These are phyloP conservation scores for Neostapfia colusana DNA, from an alignment of 176 grass and related monocot genomes.

Conservation along the genomic window DNA sequence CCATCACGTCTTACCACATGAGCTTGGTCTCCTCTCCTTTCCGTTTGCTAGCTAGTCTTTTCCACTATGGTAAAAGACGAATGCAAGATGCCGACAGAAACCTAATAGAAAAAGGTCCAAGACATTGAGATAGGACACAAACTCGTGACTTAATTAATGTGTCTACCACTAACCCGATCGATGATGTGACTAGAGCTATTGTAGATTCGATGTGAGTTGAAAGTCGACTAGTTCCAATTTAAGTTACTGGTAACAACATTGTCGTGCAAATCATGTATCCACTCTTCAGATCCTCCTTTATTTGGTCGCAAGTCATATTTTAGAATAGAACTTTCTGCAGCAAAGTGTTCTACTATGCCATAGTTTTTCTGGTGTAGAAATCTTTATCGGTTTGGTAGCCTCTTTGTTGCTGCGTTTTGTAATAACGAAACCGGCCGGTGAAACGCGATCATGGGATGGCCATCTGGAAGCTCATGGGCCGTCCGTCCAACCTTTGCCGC, in stretches of 20 bases:
- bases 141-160: background rate
- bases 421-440: background rate
- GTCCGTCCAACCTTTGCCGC: too few relatives aligned
- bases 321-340: background rate
- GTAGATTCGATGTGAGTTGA: conserved; percentile 9
- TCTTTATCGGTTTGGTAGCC: background rate
- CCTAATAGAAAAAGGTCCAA: conserved; percentile 26
- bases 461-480: too few relatives aligned
- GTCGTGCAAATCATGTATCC: background rate
- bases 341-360: background rate
- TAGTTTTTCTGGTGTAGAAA: background rate
- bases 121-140: conserved; percentile 25
- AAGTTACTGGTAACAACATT: background rate
- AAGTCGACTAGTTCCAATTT: background rate
- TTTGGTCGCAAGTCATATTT: background rate
- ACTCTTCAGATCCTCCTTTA: background rate
- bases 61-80: conserved; percentile 20
- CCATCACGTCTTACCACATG: conserved; percentile 23
- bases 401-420: background rate
- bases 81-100: conserved; percentile 30
- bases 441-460: too few relatives aligned
- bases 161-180: conserved; percentile 20
- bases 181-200: background rate
- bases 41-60: conserved; percentile 6
- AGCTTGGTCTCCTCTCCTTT: background rate